These are phyloP conservation scores for Osmozyma mogii DNA, from an alignment of 805 yeast genomes.

Conservation along the genomic window DNA sequence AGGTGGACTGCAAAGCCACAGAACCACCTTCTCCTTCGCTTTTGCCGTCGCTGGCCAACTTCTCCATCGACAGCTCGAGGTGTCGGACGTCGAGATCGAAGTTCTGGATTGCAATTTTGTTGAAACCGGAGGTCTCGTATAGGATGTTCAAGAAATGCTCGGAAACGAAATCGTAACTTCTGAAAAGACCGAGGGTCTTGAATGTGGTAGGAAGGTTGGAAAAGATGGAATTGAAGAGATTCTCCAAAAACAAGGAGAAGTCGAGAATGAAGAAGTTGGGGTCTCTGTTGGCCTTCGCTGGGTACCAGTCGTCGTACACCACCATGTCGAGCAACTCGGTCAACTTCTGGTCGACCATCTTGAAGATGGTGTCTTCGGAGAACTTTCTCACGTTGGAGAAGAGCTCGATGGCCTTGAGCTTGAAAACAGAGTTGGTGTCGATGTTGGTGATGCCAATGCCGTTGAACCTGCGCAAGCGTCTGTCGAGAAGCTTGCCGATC, in stretches of 20 bases:
- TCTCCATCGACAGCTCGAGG: slow-evolving; percentile 50
- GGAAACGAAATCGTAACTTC: slow-evolving; percentile 81
- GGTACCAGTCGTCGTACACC: slow-evolving; percentile 74
- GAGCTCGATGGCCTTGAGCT: slow-evolving; percentile 42
- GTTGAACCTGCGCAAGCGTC: slow-evolving; percentile 28
- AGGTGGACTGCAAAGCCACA: slow-evolving; percentile 61
- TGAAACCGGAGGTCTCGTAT: slow-evolving; percentile 45
- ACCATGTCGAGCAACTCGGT: slow-evolving; percentile 75
- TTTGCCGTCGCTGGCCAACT: slow-evolving; percentile 21
- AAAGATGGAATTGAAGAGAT: slow-evolving; percentile 78
- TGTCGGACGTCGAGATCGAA: slow-evolving; percentile 76
- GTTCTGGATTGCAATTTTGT: slow-evolving; percentile 56
- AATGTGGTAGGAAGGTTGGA: slow-evolving; percentile 73
- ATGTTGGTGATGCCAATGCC: slow-evolving; percentile 34
- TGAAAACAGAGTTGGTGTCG: slow-evolving; percentile 30
- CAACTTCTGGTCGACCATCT: slow-evolving; percentile 73
- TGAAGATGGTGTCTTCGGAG: slow-evolving; percentile 77
- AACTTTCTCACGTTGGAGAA: slow-evolving; percentile 54
- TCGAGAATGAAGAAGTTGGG: slow-evolving; percentile 75
- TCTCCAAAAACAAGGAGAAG: slow-evolving; percentile 76
- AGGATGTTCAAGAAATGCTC: slow-evolving; percentile 58
- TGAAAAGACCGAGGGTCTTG: slow-evolving; percentile 69
- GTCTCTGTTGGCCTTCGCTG: slow-evolving; percentile 41
- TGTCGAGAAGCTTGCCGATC: slow-evolving; percentile 43
- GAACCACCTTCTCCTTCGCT: slow-evolving; percentile 24